Conservation (phyloP, 75 land plant species). For the Azolla pinnata region DNA sequence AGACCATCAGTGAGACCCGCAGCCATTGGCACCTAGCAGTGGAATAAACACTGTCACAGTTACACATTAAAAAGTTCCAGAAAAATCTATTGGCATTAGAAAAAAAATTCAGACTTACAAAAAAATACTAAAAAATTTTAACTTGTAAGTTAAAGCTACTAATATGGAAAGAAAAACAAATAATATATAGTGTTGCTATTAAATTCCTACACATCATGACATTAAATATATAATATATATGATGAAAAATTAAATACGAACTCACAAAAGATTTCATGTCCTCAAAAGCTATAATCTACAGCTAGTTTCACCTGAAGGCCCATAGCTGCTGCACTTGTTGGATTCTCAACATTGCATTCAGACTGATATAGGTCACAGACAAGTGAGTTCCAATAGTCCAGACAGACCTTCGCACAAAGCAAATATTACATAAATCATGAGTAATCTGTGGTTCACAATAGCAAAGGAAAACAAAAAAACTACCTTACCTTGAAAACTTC, state of each 20-base stretch:
- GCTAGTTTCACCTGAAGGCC: conserved; percentile 66
- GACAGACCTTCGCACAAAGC: conserved; percentile 54
- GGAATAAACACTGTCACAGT: too few relatives aligned
- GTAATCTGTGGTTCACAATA: background rate
- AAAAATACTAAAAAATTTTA: background rate
- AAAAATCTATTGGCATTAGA: too few relatives aligned
- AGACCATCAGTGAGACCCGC: conserved; percentile 72
- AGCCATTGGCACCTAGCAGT: conserved; percentile 44
- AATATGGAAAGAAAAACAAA: too few relatives aligned
- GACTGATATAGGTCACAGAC: conserved; percentile 81
- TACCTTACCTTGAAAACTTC: conserved; percentile 88
- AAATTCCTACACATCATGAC: too few relatives aligned
- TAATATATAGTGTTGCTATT: too few relatives aligned
- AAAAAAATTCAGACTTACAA: background rate
- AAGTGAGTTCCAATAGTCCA: conserved; percentile 96
- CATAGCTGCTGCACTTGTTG: conserved; percentile 54
- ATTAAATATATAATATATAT: too few relatives aligned
- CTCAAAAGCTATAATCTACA: background rate
- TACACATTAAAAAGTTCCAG: background rate
- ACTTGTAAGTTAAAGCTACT: background rate
- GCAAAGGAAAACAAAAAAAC: background rate
- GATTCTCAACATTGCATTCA: conserved; percentile 62
- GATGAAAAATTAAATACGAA: too few relatives aligned
- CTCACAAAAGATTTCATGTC: too few relatives aligned
- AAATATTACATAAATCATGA: background rate